phyloP scores from a whole-genome alignment of 495 filamentous ascomycete species.

The Emericellopsis terricola region DNA sequence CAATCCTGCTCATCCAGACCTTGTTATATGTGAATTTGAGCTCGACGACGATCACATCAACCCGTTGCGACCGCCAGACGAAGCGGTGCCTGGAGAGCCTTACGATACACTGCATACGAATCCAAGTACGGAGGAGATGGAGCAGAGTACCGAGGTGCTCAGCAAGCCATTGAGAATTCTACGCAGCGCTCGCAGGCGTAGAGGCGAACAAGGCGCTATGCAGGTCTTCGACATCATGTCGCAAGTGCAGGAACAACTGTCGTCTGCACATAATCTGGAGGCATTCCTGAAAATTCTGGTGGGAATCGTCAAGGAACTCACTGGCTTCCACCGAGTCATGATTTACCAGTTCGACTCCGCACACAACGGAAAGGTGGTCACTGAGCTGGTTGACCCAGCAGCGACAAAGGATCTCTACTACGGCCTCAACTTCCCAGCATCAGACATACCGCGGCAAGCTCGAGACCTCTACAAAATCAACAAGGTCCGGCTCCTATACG shows the following conservation, averaged over 20 bases:
- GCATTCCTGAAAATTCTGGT: conserved; percentile 54
- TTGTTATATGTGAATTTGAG: conserved; percentile 87
- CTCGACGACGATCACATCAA: conserved; percentile 61
- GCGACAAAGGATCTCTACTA: conserved; percentile 79
- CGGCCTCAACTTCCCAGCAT: conserved; percentile 77
- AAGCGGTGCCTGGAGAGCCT: conserved; percentile 37
- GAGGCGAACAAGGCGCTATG: conserved; percentile 78
- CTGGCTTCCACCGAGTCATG: conserved; percentile 86
- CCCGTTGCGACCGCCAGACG: conserved; percentile 44
- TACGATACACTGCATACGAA: conserved; percentile 54
- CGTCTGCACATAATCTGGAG: conserved; percentile 48
- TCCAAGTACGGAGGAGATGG: conserved; percentile 54
- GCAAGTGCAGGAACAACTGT: conserved; percentile 66
- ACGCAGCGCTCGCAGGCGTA: conserved; percentile 55
- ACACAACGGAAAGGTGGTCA: conserved; percentile 76
- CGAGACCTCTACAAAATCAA: conserved; percentile 67
- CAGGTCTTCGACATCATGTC: conserved; percentile 87
- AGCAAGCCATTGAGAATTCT: conserved; percentile 68
- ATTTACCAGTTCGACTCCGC: conserved; percentile 78
- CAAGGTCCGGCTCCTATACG: conserved; percentile 64
- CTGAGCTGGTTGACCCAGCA: conserved; percentile 65
- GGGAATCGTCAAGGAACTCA: conserved; percentile 72
- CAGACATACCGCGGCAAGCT: conserved; percentile 79
- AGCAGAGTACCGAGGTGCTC: conserved; percentile 50
- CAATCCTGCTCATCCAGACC: conserved; percentile 40